Percentiles rank a stretch among this genome's conserved stretches.
Conservation (phyloP, 148 eudicot species). For the Amaranthus cruentus region DNA sequence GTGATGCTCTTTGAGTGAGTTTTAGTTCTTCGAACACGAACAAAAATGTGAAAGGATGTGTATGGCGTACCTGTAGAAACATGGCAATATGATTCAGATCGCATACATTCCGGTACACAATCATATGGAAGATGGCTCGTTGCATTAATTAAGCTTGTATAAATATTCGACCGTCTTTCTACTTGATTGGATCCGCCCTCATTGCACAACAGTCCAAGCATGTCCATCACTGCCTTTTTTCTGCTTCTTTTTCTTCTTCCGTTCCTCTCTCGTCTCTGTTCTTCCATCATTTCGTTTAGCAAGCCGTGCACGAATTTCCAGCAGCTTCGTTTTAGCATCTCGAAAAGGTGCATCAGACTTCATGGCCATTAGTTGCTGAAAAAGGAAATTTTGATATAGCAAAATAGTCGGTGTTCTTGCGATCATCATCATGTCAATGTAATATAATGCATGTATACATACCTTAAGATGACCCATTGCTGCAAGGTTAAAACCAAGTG, state of each 20-base stretch:
- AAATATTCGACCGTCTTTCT: neutral
- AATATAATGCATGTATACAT: conserved; percentile 2
- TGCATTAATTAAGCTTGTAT: neutral
- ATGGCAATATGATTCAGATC: neutral
- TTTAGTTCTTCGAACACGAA: neutral
- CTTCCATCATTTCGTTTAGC: conserved; percentile 45
- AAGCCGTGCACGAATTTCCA: conserved; percentile 57
- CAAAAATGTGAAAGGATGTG: neutral
- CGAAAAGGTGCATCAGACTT: conserved; percentile 73
- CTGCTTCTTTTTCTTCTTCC: conserved; percentile 74
- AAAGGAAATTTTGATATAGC: conserved; percentile 2
- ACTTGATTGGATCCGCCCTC: conserved; percentile 11
- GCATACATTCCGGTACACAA: neutral
- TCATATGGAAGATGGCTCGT: neutral
- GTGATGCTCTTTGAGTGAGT: neutral
- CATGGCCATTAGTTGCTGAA: conserved; percentile 75
- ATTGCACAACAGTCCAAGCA: conserved; percentile 54
- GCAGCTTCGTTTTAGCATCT: conserved; percentile 71
- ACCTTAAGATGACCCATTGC: conserved; percentile 97
- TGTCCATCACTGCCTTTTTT: conserved; percentile 56
- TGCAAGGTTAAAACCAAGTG: conserved; percentile 86
- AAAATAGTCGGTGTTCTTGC: neutral
- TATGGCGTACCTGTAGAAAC: neutral
- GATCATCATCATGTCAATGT: neutral
- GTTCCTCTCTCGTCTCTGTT: conserved; percentile 43